Evolutionary conservation across 1,284 basidiomycete species (phyloP), one percentile per base, ranked within the genome.

Genomic region (Sporisorium sorghi): DNA sequence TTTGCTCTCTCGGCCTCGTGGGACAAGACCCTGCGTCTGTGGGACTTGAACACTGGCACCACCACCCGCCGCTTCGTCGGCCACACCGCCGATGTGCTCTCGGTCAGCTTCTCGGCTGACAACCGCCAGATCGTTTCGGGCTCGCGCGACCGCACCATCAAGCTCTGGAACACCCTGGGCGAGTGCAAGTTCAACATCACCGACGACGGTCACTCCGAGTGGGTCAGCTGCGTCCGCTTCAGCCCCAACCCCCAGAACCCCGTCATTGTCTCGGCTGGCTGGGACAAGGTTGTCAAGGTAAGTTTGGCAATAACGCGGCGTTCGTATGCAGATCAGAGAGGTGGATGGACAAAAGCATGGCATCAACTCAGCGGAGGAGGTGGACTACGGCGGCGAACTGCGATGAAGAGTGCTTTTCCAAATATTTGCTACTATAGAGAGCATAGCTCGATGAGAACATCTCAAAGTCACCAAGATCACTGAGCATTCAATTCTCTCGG

Each of bases 271-370:
- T 99, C 96, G 64, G 93, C 92, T 85, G 97, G 97, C 82, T 99
- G 97, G 97, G 97, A 99, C 89, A 99, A 98, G 89, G 93, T 97
- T 77, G 97, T 99, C 86, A 99, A 99, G 92, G 96, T 97, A 85
- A 88, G 91, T 86, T 43, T 26, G 14, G 9, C 51, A 11, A 48
- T 10, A 11, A 52, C 3, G 17, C 26, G 24, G 17, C 32, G n/a
- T n/a, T 8, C 26, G 37, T 85, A 88, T 37, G 24, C 59, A 62
- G 15, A 50, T 37, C 44, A 62, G 56, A 48, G 43, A 17, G 26
- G 17, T 26, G 26, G 40, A 40, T 32, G 1, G 26, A 11, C n/a
- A 24, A 2, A 14, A 40, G n/a, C n/a, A n/a, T 17, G 17, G 24
- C 24, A 28, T n/a, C 17, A 23, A 17, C 28, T 11, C 17, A 52